Base-by-base conservation (phyloP, 306 rosid genomes). In the Prunus campanulata region DNA sequence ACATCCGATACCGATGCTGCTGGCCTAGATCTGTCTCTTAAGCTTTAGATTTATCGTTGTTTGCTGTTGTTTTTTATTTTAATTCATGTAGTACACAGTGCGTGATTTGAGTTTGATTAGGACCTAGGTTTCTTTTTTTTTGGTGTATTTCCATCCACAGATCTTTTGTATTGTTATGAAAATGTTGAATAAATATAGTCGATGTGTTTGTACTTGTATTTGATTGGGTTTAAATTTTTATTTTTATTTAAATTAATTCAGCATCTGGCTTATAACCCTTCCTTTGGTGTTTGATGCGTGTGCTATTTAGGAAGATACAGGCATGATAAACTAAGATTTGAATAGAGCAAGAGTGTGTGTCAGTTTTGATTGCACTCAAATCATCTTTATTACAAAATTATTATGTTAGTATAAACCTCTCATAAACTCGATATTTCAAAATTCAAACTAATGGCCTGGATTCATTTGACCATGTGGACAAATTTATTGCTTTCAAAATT, bases 11-110 rank as follows among this genome's bases (percentile, higher is more conserved):
- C 50, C 0, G 78, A 78, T 11, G 66, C 56, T 50, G 35, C 71
- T 1, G 85, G 71, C 61, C 83, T 90, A 59, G 91, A 90, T 83
- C 74, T 90, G 73, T 68, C 91, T 0, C 88, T 90, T 2, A 89
- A 82, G 71, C 91, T 89, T 59, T 88, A 79, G 49, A 19, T 19
- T 30, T 1, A 3, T 63, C 29, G 20, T 62, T 62, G 44, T 62
- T 27, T 61, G 15, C 12, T 63, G 68, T 30, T 35, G 13, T 32
- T 18, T 65, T 65, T 18, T 65, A 19, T 65, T 19, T 32, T 2
- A 4, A 13, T 10, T n/a, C 9, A 20, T 65, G 10, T 65, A 35
- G 3, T 20, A 63, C 68, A 63, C 12, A 30, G 47, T 22, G 44
- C 30, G 19, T 63, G 24, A 19, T 63, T 65, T 32, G 22, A 65